Evolutionary conservation across 306 rosid genomes (phyloP), one percentile per base, ranked within the genome.

Genomic region (Coriaria nepalensis): DNA sequence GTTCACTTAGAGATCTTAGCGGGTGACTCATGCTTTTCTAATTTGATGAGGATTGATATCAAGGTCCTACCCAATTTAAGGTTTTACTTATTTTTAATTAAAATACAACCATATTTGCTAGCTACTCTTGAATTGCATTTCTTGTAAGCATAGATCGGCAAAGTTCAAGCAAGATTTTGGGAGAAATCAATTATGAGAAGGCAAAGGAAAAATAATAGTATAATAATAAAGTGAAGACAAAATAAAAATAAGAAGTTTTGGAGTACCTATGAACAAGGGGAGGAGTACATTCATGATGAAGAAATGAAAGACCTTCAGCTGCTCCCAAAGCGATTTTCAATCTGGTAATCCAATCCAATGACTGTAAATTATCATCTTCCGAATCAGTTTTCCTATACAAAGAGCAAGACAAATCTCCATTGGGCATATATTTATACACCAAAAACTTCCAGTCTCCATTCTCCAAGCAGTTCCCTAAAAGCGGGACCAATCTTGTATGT

Each of bases 261-360:
- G 56, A 33, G 49, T 81, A 84, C 98, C 95, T 90, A 75, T 90
- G 98, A 53, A 85, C 95, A 33, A 73, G 62, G 13, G 98, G 92
- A 5, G 92, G 98, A 77, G 56, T 48, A 59, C 85, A 81, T 53
- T 81, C 93, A 62, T 90, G 93, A 77, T 90, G 95, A 61, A 90
- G 78, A 69, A 77, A 76, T 7, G 79, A 70, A 20, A 90, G 73
- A 42, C 85, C 92, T 78, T 90, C 98, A 3, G 98, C 95, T 10
- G 75, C 81, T 62, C 98, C 98, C 38, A 75, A 74, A 40, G 98
- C 93, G 54, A 90, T 85, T 76, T 90, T 90, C 49, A 90, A 71
- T 66, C 98, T 90, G 34, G 94, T 90, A 57, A 85, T 85, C 95
- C 95, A 90, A 73, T 90, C 98, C 73, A 85, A 62, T n/a, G 98